These are phyloP conservation scores for Tympanopsis confertula DNA, from an alignment of 2,329 filamentous ascomycete genomes.

Conservation along the genomic window DNA sequence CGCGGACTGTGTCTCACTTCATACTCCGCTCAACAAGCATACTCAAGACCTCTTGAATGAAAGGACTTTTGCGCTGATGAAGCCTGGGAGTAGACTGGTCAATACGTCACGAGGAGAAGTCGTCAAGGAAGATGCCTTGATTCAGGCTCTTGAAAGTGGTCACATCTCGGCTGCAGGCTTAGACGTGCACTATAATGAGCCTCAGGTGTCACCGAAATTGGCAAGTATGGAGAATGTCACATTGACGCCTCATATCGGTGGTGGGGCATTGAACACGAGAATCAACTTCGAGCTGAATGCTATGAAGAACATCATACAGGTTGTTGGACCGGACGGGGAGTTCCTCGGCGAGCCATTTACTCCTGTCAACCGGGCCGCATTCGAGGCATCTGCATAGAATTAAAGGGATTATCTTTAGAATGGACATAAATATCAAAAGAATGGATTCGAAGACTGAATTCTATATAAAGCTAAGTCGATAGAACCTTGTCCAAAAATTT, in stretches of 20 bases:
- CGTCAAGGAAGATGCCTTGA: conserved; percentile 33
- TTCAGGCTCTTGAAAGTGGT: conserved; percentile 28
- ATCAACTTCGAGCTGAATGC: conserved; percentile 39
- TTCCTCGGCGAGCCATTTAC: conserved; percentile 8
- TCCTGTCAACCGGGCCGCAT: conserved; percentile 8
- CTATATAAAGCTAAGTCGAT: too few relatives aligned
- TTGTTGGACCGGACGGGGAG: conserved; percentile 10
- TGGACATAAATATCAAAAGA: too few relatives aligned
- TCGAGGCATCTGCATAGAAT: conserved; percentile 1
- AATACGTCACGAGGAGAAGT: conserved; percentile 35
- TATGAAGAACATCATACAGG: conserved; percentile 34
- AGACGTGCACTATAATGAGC: conserved; percentile 36
- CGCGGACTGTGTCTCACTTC: conserved; percentile 31
- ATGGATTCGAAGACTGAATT: too few relatives aligned
- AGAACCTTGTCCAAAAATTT: too few relatives aligned
- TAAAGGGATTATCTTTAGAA: not conserved
- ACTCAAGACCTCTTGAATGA: conserved; percentile 13
- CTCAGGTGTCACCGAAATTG: conserved; percentile 23
- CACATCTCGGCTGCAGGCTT: conserved; percentile 27
- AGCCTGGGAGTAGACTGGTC: conserved; percentile 28
- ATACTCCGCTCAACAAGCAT: conserved; percentile 23
- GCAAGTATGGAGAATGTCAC: conserved; percentile 18
- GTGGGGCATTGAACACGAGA: conserved; percentile 39
- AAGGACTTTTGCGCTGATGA: conserved; percentile 26
- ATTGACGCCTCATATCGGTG: conserved; percentile 40